Evolutionary conservation across 106 monocot genomes (phyloP).

Genomic region (Dendrobium catenatum): DNA sequence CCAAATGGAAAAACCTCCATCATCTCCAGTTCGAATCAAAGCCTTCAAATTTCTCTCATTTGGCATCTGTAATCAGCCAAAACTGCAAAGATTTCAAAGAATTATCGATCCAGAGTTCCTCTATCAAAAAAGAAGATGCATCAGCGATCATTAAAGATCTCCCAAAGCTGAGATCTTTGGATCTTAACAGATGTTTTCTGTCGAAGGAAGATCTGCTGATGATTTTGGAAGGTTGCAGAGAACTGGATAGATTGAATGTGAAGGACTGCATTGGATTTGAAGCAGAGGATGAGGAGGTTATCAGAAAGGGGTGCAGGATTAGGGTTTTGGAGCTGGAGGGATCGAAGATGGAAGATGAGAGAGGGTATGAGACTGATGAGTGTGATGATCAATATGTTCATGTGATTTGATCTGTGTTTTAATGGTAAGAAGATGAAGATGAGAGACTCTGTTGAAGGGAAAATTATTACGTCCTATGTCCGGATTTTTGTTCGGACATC

Average conservation of each 20-base stretch:
- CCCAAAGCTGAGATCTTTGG: slow-evolving; percentile 1
- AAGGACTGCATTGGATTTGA: slow-evolving; percentile 9
- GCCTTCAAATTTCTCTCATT: slow-evolving; percentile 3
- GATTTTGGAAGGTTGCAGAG: slow-evolving; percentile 13
- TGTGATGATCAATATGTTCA: slow-evolving; percentile 1
- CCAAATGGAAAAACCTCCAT: neutral
- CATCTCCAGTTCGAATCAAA: neutral
- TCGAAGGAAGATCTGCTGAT: slow-evolving; percentile 9
- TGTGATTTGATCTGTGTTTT: neutral
- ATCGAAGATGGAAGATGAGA: neutral
- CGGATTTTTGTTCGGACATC: no score
- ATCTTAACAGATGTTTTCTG: slow-evolving; percentile 15
- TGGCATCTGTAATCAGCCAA: neutral
- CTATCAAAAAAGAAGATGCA: slow-evolving; percentile 5
- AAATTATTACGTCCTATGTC: no score
- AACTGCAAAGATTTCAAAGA: slow-evolving; percentile 13
- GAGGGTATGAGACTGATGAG: neutral
- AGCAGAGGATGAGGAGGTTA: slow-evolving; percentile 7
- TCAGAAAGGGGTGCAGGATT: neutral
- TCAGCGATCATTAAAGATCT: slow-evolving; percentile 1
- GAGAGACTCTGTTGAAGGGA: no score
- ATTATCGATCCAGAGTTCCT: neutral
- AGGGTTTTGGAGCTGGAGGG: slow-evolving; percentile 2
- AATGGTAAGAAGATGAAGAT: no score
- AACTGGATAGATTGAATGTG: slow-evolving; percentile 9